Evolutionary conservation across 1,284 basidiomycete species (phyloP).

Genomic region (Cryptococcus sp.): DNA sequence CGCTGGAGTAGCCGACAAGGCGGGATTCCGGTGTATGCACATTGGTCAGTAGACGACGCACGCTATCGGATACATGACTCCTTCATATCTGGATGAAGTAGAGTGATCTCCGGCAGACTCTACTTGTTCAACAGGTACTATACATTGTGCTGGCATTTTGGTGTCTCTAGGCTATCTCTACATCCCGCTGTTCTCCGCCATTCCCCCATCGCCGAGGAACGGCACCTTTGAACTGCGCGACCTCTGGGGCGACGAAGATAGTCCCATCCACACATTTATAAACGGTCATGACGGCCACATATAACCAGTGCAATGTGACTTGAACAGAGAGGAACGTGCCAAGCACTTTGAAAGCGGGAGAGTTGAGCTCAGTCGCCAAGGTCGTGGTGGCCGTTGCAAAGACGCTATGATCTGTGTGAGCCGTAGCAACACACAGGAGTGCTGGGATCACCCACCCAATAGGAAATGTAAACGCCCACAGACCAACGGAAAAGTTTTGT

Average conservation of each 20-base stretch:
- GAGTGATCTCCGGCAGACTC: too few relatives aligned
- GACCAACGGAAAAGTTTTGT: conserved; percentile 38
- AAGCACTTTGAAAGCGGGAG: conserved; percentile 58
- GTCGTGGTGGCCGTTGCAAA: conserved; percentile 59
- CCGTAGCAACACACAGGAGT: not conserved
- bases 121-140: too few relatives aligned
- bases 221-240: conserved; percentile 5
- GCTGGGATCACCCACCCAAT: conserved; percentile 38
- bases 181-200: too few relatives aligned
- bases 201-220: too few relatives aligned
- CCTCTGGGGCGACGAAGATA: conserved; percentile 57
- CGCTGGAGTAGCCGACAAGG: too few relatives aligned
- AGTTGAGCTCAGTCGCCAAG: conserved; percentile 59
- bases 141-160: too few relatives aligned
- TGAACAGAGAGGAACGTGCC: conserved; percentile 61
- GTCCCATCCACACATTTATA: conserved; percentile 51
- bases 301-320: conserved; percentile 63
- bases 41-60: too few relatives aligned
- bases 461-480: conserved; percentile 53
- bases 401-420: not conserved
- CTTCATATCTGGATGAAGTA: too few relatives aligned
- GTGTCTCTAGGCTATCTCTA: too few relatives aligned
- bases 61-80: too few relatives aligned
- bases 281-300: conserved; percentile 57
- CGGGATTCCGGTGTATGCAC: too few relatives aligned